Evolutionary conservation across 108 stramenopile genomes (phyloP).

Genomic region (Ochromonas danica): DNA sequence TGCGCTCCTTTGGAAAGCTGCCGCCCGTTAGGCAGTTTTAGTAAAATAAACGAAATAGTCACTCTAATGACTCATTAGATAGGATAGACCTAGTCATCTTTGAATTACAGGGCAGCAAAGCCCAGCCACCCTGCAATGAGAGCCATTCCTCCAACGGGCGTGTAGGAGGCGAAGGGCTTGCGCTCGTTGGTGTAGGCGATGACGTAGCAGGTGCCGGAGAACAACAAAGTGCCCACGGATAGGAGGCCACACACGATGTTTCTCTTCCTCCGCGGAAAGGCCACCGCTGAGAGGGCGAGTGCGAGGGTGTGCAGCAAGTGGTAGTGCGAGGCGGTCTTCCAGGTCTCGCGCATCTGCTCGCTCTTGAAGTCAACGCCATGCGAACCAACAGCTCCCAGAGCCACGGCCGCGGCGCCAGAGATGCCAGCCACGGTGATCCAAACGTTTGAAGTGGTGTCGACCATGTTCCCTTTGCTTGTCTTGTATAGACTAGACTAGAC

Average conservation of each 20-base stretch:
- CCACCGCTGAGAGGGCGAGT: background rate
- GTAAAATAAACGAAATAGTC: no score
- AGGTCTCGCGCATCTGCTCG: conserved; percentile 5
- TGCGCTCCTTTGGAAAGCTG: no score
- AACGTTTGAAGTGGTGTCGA: no score
- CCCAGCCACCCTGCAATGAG: conserved; percentile 19
- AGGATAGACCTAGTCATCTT: no score
- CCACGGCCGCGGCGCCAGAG: conserved; percentile 14
- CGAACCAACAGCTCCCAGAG: background rate
- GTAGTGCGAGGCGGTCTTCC: background rate
- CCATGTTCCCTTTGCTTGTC: no score
- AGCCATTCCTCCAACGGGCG: conserved; percentile 7
- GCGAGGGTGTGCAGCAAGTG: conserved; percentile 27
- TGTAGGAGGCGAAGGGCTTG: conserved; percentile 18
- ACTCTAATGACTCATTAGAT: no score
- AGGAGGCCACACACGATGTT: background rate
- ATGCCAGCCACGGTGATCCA: conserved; percentile 8
- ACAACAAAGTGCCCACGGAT: background rate
- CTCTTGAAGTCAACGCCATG: background rate
- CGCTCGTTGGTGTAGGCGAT: background rate
- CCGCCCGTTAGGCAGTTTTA: no score
- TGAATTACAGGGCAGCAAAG: conserved; percentile 6
- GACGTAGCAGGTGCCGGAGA: conserved; percentile 24
- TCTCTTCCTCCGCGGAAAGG: background rate
- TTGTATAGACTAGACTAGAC: no score